Evolutionary conservation across 345 rosid species (phyloP).

Genomic region (Aquilaria yunnanensis): DNA sequence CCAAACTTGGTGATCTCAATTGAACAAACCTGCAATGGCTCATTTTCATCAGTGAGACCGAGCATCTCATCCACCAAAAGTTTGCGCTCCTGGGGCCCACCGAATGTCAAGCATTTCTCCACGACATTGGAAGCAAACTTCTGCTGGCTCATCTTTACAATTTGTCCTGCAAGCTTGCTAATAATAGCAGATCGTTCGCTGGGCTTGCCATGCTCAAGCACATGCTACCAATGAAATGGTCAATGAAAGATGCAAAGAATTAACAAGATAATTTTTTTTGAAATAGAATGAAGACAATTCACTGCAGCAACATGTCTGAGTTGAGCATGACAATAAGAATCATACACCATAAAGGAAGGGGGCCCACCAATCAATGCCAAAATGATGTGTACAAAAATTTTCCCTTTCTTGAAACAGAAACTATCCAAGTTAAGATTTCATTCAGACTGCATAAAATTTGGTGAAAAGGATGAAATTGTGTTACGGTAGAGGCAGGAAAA

Average conservation of each 20-base stretch:
- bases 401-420: too few species aligned
- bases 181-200: slow-evolving; percentile 73
- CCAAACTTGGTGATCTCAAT: not conserved
- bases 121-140: slow-evolving; percentile 98
- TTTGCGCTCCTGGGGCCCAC: slow-evolving; percentile 80
- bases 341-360: too few species aligned
- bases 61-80: slow-evolving; percentile 85
- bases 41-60: slow-evolving; percentile 91
- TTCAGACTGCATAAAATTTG: too few species aligned
- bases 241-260: slow-evolving; percentile 7
- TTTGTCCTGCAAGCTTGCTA: slow-evolving; percentile 81
- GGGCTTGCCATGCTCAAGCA: slow-evolving; percentile 82
- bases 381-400: too few species aligned
- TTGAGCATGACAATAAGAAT: too few species aligned
- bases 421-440: too few species aligned
- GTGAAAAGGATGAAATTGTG: too few species aligned
- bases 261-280: not conserved
- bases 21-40: slow-evolving; percentile 83
- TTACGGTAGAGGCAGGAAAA: too few species aligned
- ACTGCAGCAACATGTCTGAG: too few species aligned
- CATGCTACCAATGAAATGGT: slow-evolving; percentile 48
- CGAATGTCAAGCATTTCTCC: slow-evolving; percentile 87
- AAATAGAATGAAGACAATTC: too few species aligned
- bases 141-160: slow-evolving; percentile 95
- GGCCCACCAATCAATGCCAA: too few species aligned